Base-by-base conservation (phyloP, 106 monocot genomes). In the Amphibolis antarctica region DNA sequence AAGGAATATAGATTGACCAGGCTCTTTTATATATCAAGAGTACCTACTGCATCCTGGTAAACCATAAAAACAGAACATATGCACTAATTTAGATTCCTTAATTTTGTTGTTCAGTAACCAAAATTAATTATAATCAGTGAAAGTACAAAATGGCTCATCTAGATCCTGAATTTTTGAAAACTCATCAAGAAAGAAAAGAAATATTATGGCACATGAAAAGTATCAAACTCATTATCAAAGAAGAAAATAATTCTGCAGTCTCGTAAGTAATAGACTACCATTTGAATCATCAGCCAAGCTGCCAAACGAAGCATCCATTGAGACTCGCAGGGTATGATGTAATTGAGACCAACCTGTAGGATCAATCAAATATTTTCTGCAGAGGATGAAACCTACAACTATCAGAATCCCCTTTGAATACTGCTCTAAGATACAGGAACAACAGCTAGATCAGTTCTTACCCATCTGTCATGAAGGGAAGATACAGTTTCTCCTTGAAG, bases 291-390 rank as follows among this genome's bases (percentile, higher is more conserved):
- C 71, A 64, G 53, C 71, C 55, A 46, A 12, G 62, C 56, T 36
- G 42, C 71, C 63, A 47, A 72, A 64, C 1, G 71, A 72, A 42
- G 71, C 71, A 72, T 55, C 55, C 52, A 72, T 64, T 45, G 71
- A 63, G 26, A 72, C 44, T 44, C 44, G 53, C 46, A 67, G 10
- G 44, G 54, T 46, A 42, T 67, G 55, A 11, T 67, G 36, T 42
- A 18, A 55, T n/a, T 17, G 56, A 55, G 22, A 46, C 25, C 44
- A 24, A 42, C 28, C 5, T 11, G 42, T 12, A 11, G 50, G 22
- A 62, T 20, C 22, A 43, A 19, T 3, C 5, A 50, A 42, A 53
- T 43, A 25, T 15, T 62, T 62, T 54, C 62, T 62, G 52, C 26
- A 23, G 43, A 43, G 21, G 10, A 22, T 20, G 61, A 53, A 31